Conservation (phyloP, 1,284 basidiomycete genomes). For the Cutaneotrichosporon cavernicola region DNA sequence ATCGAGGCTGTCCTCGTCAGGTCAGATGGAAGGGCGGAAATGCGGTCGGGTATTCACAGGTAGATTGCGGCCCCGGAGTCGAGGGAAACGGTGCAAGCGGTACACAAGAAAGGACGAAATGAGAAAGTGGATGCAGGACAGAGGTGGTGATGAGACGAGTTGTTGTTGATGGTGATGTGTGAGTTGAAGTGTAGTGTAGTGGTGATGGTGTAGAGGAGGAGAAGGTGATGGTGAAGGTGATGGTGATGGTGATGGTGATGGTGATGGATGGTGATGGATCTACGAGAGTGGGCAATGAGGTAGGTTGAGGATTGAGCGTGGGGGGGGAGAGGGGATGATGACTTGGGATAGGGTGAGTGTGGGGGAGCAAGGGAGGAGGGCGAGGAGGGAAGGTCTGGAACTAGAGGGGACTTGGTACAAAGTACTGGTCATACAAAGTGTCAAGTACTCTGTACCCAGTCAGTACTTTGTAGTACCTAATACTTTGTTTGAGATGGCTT, state of each 20-base stretch:
- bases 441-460: no score
- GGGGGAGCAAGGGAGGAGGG: neutral
- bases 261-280: conserved; percentile 1
- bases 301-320: neutral
- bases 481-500: no score
- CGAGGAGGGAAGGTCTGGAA: neutral
- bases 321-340: neutral
- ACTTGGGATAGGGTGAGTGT: neutral
- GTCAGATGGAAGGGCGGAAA: neutral
- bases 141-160: neutral
- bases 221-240: neutral
- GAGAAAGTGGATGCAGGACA: neutral
- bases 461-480: no score
- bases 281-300: neutral
- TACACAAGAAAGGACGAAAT: neutral
- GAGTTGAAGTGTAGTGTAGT: neutral
- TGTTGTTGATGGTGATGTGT: neutral
- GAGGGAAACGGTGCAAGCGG: neutral
- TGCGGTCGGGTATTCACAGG: neutral
- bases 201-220: neutral
- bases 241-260: no score
- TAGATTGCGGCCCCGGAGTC: neutral
- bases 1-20: neutral
- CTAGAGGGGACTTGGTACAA: no score
- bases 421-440: no score